A percentile compares a stretch with the other conserved stretches of the same genome.
Conservation (phyloP, 768 basidiomycete species). For the Trametes punicea region DNA sequence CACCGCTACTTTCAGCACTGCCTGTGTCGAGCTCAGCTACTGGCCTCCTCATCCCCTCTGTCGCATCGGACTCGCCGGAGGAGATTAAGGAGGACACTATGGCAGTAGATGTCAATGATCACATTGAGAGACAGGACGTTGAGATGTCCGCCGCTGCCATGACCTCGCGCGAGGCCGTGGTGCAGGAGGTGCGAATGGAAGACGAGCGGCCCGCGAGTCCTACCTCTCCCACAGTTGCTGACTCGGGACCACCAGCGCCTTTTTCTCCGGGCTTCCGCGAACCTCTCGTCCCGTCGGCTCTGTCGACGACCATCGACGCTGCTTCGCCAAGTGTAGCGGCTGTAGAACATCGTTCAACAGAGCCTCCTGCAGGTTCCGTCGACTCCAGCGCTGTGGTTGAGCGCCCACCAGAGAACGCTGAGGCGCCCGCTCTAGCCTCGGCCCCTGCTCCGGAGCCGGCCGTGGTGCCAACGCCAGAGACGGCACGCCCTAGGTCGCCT, state of each 20-base stretch:
- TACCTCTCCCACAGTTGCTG: no score
- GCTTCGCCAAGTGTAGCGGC: no score
- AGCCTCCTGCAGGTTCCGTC: no score
- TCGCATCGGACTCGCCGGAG: background rate
- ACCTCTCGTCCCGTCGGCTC: no score
- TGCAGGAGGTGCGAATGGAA: background rate
- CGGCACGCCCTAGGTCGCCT: constrained; percentile 2
- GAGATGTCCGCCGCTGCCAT: background rate
- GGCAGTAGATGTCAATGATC: background rate
- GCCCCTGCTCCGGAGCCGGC: background rate
- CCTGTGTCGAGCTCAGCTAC: background rate
- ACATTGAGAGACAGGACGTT: background rate
- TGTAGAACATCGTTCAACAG: no score
- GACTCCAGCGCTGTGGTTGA: background rate
- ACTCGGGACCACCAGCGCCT: no score
- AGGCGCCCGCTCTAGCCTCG: background rate
- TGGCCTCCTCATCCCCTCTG: background rate
- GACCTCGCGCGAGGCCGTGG: background rate
- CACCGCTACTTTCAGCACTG: background rate
- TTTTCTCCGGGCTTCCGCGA: no score
- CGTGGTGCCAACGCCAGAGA: background rate
- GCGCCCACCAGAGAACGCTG: background rate
- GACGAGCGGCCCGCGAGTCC: background rate
- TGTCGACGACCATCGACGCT: background rate
- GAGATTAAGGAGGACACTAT: background rate